Base-by-base conservation (phyloP, 169 alveolate genomes). In the Plasmodium gonderi region DNA sequence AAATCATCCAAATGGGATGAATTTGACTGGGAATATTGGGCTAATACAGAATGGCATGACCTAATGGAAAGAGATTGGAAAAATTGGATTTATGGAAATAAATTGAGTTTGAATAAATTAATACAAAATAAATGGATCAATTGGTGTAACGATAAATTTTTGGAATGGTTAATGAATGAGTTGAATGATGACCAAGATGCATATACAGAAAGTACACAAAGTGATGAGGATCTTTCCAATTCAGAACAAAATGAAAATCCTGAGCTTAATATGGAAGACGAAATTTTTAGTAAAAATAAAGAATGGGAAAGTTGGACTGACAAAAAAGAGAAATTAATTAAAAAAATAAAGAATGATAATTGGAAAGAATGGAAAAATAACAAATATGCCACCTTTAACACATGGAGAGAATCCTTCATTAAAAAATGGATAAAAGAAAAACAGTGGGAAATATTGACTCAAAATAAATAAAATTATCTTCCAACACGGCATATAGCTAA, bases 21-120 rank as follows among this genome's bases (percentile, higher is more conserved):
- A 20, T n/a, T 54, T 17, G 72, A 54, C 23, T 54, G 72, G 72
- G 72, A 54, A 54, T 54, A 54, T 17, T 54, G 72, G 72, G 72
- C 72, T 33, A 54, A 54, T 33, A 54, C 72, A 0, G 72, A 54
- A 54, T 54, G 72, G 72, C 36, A 54, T 54, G 72, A 54, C 2
- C 7, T 54, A 54, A 54, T 54, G 72, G 72, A 54, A 54, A 54
- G 23, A 33, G 72, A 54, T 54, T 54, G 72, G 72, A 54, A 54
- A 54, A 54, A 54, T 54, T 54, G 72, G 72, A 54, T 54, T 0
- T 54, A 54, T 54, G 72, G 72, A 3, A 54, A 54, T 33, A 54
- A 54, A 33, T n/a, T 54, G 72, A 54, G 72, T 54, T 54, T 54
- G 33, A 54, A 54, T 20, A 54, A 54, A 54, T 17, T 54, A 54